Base-by-base conservation (phyloP, 1,284 basidiomycete species). In the Ustilago shanxiensis region DNA sequence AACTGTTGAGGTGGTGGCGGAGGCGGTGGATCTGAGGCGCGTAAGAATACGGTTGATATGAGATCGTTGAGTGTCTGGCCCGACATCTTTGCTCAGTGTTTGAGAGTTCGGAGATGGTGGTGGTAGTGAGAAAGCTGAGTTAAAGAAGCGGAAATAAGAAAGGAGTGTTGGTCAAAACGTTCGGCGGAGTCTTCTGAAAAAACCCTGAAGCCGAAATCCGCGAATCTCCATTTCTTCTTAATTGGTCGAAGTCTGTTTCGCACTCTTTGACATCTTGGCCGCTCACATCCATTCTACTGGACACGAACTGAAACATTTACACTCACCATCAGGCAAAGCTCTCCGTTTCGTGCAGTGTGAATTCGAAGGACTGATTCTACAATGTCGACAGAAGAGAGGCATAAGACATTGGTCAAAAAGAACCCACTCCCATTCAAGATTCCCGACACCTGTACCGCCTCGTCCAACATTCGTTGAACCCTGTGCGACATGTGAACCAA, bases 11-110 rank as follows among this genome's bases (percentile, higher is more conserved):
- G 69, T 14, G 69, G 51, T 1, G 74, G 62, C 7, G 74, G 62
- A 8, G 69, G 59, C 20, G 69, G 69, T 2, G 74, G 74, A n/a
- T 72, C 39, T 9, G 74, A 61, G 0, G 74, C 74, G 1, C 53
- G 62, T 3, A 66, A 31, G 49, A 72, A 77, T 22, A 72, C 53
- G 39, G 74, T 58, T 1, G 66, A 53, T 28, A 77, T 65, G 28
- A 77, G 66, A 28, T 72, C 60, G 44, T 66, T 72, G 37, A 77
- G 63, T 20, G 74, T 72, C 18, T 60, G 59, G 0, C 69, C 62
- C 18, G 74, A 69, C 73, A 76, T 76, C 8, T 18, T 61, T 33
- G 3, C 10, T 3, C 22, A 50, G 4, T 6, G n/a, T 26, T 39
- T 11, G 47, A 7, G 31, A 9, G 54, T 26, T 45, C 35, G 37